Evolutionary conservation across 306 rosid species (phyloP).

Genomic region (Fragaria vesca): DNA sequence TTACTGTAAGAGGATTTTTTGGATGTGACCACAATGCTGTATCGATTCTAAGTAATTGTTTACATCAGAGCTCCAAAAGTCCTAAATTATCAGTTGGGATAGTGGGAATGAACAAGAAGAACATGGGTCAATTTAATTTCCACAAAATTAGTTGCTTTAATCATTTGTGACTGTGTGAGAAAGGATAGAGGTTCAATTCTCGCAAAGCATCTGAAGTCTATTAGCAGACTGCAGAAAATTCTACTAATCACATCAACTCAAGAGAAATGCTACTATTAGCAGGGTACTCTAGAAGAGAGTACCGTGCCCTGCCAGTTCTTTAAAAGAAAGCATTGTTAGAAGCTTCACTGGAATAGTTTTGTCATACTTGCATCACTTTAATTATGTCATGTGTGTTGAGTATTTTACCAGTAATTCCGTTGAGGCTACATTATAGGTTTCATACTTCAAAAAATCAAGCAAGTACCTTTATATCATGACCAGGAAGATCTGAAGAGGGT

Average conservation of each 20-base stretch:
- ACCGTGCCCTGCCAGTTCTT: neutral
- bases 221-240: neutral
- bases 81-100: neutral
- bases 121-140: neutral
- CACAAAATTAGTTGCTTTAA: neutral
- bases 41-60: neutral
- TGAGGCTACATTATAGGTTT: neutral
- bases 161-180: neutral
- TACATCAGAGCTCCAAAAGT: neutral
- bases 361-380: neutral
- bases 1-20: neutral
- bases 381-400: neutral
- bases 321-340: neutral
- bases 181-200: neutral
- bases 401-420: neutral
- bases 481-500: constrained; percentile 51
- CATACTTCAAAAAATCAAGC: neutral
- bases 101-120: neutral
- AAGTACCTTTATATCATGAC: constrained; percentile 47
- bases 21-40: neutral
- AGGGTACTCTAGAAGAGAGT: neutral
- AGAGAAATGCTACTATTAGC: neutral
- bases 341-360: neutral
- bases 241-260: neutral
- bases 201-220: neutral